These are phyloP conservation scores for Trichosporon coremiiforme DNA, from an alignment of 1,284 basidiomycete species.

Conservation along the genomic window DNA sequence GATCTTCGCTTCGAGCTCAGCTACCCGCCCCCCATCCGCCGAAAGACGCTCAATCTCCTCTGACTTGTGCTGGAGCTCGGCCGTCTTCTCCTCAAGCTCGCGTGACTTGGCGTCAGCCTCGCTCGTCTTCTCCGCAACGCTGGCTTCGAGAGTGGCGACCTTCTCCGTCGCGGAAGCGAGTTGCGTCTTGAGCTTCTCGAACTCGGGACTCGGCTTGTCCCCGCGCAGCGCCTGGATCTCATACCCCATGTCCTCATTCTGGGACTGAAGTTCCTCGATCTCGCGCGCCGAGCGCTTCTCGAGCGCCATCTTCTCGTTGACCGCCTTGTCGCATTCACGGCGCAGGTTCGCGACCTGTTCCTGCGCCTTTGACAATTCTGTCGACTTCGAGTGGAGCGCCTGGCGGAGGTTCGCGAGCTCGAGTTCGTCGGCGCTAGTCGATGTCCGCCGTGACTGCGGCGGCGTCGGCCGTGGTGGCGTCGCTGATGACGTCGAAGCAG, in stretches of 20 bases:
- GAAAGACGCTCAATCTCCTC: slow-evolving; percentile 19
- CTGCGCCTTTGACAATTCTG: neutral
- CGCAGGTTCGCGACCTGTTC: slow-evolving; percentile 40
- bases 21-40: neutral
- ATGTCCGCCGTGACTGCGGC: neutral
- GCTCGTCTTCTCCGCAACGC: slow-evolving; percentile 18
- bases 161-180: slow-evolving; percentile 18
- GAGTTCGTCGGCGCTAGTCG: slow-evolving; percentile 21
- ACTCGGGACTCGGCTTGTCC: slow-evolving; percentile 27
- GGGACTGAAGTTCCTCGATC: slow-evolving; percentile 42
- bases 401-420: slow-evolving; percentile 26
- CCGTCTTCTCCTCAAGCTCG: neutral
- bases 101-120: neutral
- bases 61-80: neutral
- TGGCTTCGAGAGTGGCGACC: slow-evolving; percentile 3
- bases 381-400: neutral
- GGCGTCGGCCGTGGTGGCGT: slow-evolving; percentile 17
- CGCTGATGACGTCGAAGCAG: neutral
- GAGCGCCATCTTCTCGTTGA: slow-evolving; percentile 53
- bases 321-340: slow-evolving; percentile 46
- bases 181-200: slow-evolving; percentile 36
- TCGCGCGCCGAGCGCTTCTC: slow-evolving; percentile 44
- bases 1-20: slow-evolving; percentile 26
- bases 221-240: slow-evolving; percentile 46
- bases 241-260: slow-evolving; percentile 48